Evolutionary conservation across 2,329 filamentous ascomycete genomes (phyloP).

Genomic region (Monosporascus sp.): DNA sequence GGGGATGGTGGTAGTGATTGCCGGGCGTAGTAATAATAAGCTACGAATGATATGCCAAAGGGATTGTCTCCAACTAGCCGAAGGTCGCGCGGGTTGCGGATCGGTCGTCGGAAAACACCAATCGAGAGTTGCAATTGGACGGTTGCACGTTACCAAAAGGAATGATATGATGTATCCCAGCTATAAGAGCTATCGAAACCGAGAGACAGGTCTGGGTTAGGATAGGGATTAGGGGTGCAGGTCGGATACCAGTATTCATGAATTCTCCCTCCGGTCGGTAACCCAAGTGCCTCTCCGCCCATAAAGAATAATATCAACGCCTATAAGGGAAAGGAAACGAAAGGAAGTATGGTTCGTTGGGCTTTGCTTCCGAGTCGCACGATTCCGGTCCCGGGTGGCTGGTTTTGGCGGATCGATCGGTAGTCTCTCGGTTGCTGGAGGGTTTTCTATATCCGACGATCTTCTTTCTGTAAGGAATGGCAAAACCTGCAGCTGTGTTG

Average conservation of each 20-base stretch:
- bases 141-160: not conserved
- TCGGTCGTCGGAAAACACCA: not conserved
- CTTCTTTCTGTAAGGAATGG: not conserved
- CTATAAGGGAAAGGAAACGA: not conserved
- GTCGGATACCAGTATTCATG: too few species aligned
- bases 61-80: not conserved
- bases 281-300: too few species aligned
- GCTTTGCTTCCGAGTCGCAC: not conserved
- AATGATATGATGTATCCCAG: not conserved
- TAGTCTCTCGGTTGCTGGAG: not conserved
- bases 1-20: not conserved
- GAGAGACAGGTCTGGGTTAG: not conserved
- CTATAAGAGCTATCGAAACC: not conserved
- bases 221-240: not conserved
- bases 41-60: not conserved
- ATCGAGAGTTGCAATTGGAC: not conserved
- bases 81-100: not conserved
- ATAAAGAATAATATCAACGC: not conserved
- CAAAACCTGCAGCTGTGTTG: not conserved
- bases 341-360: not conserved
- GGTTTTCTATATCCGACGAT: not conserved
- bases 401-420: not conserved
- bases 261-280: too few species aligned
- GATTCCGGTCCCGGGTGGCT: not conserved
- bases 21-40: not conserved